Base-by-base conservation (phyloP, 2,329 filamentous ascomycete species). In the Microdochium trichocladiopsis region DNA sequence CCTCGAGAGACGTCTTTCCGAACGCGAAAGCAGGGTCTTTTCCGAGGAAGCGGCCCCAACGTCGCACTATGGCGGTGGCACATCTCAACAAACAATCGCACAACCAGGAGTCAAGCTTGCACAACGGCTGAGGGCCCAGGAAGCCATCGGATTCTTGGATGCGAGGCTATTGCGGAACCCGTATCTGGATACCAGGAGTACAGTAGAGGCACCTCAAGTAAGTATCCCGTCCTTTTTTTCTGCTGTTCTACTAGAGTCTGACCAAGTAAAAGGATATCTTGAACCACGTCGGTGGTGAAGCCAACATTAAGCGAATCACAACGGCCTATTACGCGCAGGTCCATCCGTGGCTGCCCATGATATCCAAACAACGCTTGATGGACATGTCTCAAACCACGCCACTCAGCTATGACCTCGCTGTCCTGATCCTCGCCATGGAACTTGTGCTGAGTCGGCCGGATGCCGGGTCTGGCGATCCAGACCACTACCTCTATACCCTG, bases 341-440 rank as follows among this genome's bases (percentile, higher is more conserved):
- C 16, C 74, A 79, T 54, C 63, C 63, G 25, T 77, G 74, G 70
- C 69, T 77, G 55, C 74, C 75, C 6, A 72, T 79, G 48, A 59
- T 78, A 25, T 75, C 72, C 16, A 70, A 69, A 55, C 77, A 74
- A 55, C 63, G 73, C 22, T 63, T 78, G 56, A 70, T 70, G 47
- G 64, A 74, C 25, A 62, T 66, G 9, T 70, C 72, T 50, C 67
- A 71, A 11, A 52, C 70, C 4, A 70, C 70, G 61, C 72, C 76
- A 53, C 69, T 66, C 45, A 73, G 73, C 16, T 66, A 73, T 2
- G 75, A 77, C 55, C 62, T 75, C 21, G 72, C 72, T 36, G 62
- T 77, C 33, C 64, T 78, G 14, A 74, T 75, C 53, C 60, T 78
- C 25, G 68, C 69, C n/a, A 77, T 78, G 72, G 75, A 73, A 58